Evolutionary conservation across 1,284 basidiomycete genomes (phyloP).

Genomic region (Heterobasidion occidentale): DNA sequence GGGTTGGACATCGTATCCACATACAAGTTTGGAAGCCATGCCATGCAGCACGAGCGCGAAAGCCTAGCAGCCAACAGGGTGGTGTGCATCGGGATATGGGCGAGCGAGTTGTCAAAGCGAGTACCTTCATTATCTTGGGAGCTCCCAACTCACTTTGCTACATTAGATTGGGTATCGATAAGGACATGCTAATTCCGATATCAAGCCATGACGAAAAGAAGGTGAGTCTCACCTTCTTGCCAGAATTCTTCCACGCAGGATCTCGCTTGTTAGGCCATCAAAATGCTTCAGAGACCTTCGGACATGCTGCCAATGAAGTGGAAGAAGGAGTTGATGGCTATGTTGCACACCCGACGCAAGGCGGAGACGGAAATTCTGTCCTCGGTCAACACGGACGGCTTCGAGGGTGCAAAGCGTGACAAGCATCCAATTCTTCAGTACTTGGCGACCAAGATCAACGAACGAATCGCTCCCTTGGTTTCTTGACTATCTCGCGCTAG

Average conservation of each 20-base stretch:
- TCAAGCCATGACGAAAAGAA: constrained; percentile 69
- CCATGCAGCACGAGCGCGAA: constrained; percentile 55
- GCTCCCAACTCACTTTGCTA: neutral
- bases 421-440: constrained; percentile 17
- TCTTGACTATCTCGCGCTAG: neutral
- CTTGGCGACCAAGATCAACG: constrained; percentile 16
- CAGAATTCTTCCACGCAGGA: neutral
- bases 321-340: constrained; percentile 74
- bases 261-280: constrained; percentile 42
- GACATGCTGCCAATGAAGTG: constrained; percentile 51
- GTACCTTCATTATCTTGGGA: constrained; percentile 7
- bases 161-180: constrained; percentile 49
- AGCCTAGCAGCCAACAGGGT: constrained; percentile 59
- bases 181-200: constrained; percentile 61
- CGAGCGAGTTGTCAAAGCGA: constrained; percentile 57
- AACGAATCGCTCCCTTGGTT: neutral
- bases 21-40: constrained; percentile 67
- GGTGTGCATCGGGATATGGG: constrained; percentile 74
- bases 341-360: constrained; percentile 75
- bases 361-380: constrained; percentile 81
- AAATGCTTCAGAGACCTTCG: constrained; percentile 48
- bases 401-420: neutral
- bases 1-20: constrained; percentile 85
- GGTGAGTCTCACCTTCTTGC: constrained; percentile 25
- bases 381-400: neutral